Evolutionary conservation across 2,329 filamentous ascomycete genomes (phyloP), one percentile per base, ranked within the genome.

Genomic region (Colletotrichum spaethianum): DNA sequence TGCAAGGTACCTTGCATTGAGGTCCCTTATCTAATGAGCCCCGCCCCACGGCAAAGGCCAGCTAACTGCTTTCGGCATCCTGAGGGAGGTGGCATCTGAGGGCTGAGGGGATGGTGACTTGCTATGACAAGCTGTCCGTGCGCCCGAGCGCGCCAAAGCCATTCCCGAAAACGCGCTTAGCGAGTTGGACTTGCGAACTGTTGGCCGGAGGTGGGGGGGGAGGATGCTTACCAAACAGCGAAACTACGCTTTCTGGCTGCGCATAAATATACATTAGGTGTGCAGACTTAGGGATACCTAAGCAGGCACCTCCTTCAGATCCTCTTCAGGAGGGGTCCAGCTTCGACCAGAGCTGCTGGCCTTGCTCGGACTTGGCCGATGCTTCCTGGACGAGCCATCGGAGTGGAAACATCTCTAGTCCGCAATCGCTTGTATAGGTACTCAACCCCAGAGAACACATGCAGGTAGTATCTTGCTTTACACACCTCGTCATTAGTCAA

Each of bases 51-150:
- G 23, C n/a, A 48, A 18, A n/a, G 53, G 11, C 16, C 12, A 6
- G 12, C 53, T 56, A 56, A 38, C 53, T 56, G n/a, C 33, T 56
- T 56, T 38, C 12, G 33, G 33, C 33, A 56, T 26, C n/a, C n/a
- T n/a, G 33, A 16, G 23, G 48, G 23, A 50, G 16, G 48, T 28
- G n/a, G 46, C 46, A n/a, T 26, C n/a, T 48, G 44, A 46, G 42
- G 23, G n/a, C n/a, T n/a, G n/a, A 36, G 33, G 33, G 33, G 33
- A 36, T 9, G 33, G 33, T 8, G 33, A 36, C 23, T 48, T 48
- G 44, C 11, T 7, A 1, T 48, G 11, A 18, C 44, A 48, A 48
- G 50, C 7, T 50, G 14, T 20, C 53, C 16, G 31, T 38, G 53
- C 31, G 53, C 16, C 36, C 31, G 1, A 23, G n/a, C 38, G 50